Base-by-base conservation (phyloP, 768 basidiomycete species). In the Rhodotorula kratochvilovae region DNA sequence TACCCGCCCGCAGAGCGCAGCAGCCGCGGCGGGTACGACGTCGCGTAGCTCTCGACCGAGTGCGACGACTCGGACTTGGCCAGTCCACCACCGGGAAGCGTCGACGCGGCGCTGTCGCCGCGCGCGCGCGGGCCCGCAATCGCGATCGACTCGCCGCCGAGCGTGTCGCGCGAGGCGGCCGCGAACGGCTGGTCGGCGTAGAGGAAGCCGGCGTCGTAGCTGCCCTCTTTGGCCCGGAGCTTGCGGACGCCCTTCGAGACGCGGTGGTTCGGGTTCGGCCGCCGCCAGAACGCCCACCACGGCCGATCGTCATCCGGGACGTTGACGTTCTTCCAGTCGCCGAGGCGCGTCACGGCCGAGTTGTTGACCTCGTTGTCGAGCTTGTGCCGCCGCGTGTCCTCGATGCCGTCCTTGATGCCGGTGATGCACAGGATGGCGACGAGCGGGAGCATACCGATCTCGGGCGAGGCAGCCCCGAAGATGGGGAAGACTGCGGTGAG, bases 361-460 rank as follows among this genome's bases (percentile, higher is more conserved):
- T 88, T 96, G 82, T 99, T 99, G 75, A 97, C 94, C 77, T 92
- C 88, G 71, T 96, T 90, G 79, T 99, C 95, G 51, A 94, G 84
- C 16, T 81, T 76, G 17, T 89, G 89, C 61, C 95, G 88, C n/a
- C 94, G 87, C 79, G 91, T 94, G 81, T 99, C 95, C 81, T 98
- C 95, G 45, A 97, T 83, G 13, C 89, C 95, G 79, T 99, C 95
- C 81, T 97, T 99, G 83, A 96, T 85, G 6, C 89, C 94, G 25
- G 95, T 97, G 61, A 95, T 89, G 39, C 83, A 79, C 51, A 99
- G 80, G 74, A 98, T 95, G 81, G 94, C 91, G 50, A 90, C 82
- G 13, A 97, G 84, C 0, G 95, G 95, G 8, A 97, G 81, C 76
- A 90, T 89, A 7, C 92, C 87, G 69, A 91, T 86, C 55, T 88